phyloP scores from a whole-genome alignment of 495 filamentous ascomycete genomes.

The Cenococcum geophilum region DNA sequence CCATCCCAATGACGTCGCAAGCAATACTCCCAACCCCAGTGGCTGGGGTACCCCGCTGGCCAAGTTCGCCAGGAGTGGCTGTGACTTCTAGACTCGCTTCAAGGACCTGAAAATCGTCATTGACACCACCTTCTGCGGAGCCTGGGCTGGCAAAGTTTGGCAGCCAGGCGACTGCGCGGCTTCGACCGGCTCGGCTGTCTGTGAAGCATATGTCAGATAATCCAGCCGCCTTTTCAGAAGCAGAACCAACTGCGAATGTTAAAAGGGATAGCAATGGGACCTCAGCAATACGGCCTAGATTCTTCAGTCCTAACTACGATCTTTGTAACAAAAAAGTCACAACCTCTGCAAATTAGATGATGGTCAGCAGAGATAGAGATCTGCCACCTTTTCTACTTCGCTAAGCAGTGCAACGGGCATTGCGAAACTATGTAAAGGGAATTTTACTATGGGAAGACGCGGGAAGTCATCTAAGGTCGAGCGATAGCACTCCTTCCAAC shows the following conservation, averaged over 20 bases:
- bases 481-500: no score
- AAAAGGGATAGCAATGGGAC: neutral
- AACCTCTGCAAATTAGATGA: no score
- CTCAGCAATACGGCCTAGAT: no score
- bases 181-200: slow-evolving; percentile 24
- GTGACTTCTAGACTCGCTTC: slow-evolving; percentile 57
- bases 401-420: no score
- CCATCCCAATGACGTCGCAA: slow-evolving; percentile 1
- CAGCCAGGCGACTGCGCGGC: slow-evolving; percentile 14
- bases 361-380: no score
- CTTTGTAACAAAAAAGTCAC: no score
- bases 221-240: slow-evolving; percentile 31
- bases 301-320: no score
- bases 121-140: slow-evolving; percentile 64
- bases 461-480: neutral
- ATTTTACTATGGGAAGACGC: no score
- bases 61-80: slow-evolving; percentile 49
- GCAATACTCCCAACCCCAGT: slow-evolving; percentile 10
- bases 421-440: no score
- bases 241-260: neutral
- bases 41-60: slow-evolving; percentile 27
- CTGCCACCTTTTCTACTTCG: no score
- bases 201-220: slow-evolving; percentile 35
- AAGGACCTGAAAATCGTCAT: slow-evolving; percentile 59
- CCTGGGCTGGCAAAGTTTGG: slow-evolving; percentile 45